Conservation (phyloP, 2,329 filamentous ascomycete genomes). For the Ceratocystis smalleyi region DNA sequence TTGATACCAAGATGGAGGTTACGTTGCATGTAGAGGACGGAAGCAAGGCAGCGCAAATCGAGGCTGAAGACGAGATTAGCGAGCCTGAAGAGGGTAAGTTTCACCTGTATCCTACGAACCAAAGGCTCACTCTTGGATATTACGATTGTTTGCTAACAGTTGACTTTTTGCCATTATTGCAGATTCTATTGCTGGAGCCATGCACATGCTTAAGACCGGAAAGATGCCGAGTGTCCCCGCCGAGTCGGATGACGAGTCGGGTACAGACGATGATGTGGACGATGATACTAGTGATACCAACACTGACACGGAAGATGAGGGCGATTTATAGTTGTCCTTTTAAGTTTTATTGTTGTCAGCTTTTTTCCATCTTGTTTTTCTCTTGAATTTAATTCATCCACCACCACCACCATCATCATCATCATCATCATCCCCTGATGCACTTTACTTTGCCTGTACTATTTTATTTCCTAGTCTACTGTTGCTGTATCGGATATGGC, state of each 20-base stretch:
- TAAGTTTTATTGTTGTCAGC: slow-evolving; percentile 17
- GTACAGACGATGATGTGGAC: slow-evolving; percentile 55
- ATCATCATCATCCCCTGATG: background rate
- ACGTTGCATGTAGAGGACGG: slow-evolving; percentile 79
- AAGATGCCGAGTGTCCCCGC: slow-evolving; percentile 31
- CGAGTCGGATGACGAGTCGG: slow-evolving; percentile 66
- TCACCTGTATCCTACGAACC: background rate
- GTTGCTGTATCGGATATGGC: background rate
- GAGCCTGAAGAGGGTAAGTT: slow-evolving; percentile 90
- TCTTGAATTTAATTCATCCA: background rate
- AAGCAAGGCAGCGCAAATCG: slow-evolving; percentile 64
- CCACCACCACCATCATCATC: too few relatives aligned
- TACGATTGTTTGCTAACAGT: slow-evolving; percentile 18
- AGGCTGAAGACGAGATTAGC: slow-evolving; percentile 85
- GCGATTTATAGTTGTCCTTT: slow-evolving; percentile 12
- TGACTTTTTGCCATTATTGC: slow-evolving; percentile 19
- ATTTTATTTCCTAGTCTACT: background rate
- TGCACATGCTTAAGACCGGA: slow-evolving; percentile 70
- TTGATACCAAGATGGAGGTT: slow-evolving; percentile 84
- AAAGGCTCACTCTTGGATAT: background rate
- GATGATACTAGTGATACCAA: slow-evolving; percentile 53
- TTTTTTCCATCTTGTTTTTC: slow-evolving; percentile 6
- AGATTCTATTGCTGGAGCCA: slow-evolving; percentile 85
- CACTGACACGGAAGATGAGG: slow-evolving; percentile 49
- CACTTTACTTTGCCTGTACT: background rate